Percentiles rank a stretch among this genome's conserved stretches.
These are phyloP conservation scores for Brassica carinata DNA, from an alignment of 345 rosid genomes.

Conservation along the genomic window DNA sequence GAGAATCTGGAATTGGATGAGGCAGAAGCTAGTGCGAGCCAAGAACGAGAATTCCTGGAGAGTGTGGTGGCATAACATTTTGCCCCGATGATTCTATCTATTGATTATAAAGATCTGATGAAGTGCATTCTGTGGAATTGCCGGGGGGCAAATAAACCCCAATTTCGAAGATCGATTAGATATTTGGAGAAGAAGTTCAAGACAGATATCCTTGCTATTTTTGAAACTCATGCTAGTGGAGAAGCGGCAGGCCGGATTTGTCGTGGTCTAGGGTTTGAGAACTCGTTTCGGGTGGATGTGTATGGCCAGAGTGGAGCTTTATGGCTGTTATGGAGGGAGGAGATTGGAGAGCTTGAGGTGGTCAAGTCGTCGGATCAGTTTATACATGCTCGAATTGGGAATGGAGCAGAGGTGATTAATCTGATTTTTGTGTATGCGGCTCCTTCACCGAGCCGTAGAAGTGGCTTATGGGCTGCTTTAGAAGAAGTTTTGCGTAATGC, in stretches of 20 bases:
- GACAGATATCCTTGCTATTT: background rate
- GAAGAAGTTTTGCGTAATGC: background rate
- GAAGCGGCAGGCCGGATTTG: background rate
- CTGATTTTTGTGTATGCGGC: background rate
- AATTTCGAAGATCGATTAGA: background rate
- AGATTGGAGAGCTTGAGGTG: background rate
- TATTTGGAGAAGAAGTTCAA: background rate
- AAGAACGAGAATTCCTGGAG: no score
- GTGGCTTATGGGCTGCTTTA: background rate
- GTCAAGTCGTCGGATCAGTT: background rate
- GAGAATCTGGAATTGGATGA: no score
- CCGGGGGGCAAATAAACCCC: background rate
- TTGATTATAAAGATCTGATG: background rate
- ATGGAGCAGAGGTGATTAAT: background rate
- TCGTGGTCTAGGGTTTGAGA: background rate
- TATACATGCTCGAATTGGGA: background rate
- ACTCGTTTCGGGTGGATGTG: background rate
- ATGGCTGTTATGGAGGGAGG: background rate
- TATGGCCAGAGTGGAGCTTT: background rate
- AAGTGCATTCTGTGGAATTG: background rate
- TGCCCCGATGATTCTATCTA: no score
- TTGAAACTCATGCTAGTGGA: background rate
- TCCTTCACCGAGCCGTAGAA: background rate
- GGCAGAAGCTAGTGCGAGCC: no score
- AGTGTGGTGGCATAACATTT: no score